Percentiles rank a stretch among this genome's conserved stretches.
phyloP scores from a whole-genome alignment of 345 rosid species.

The sweet orange (Citrus sinensis) region DNA sequence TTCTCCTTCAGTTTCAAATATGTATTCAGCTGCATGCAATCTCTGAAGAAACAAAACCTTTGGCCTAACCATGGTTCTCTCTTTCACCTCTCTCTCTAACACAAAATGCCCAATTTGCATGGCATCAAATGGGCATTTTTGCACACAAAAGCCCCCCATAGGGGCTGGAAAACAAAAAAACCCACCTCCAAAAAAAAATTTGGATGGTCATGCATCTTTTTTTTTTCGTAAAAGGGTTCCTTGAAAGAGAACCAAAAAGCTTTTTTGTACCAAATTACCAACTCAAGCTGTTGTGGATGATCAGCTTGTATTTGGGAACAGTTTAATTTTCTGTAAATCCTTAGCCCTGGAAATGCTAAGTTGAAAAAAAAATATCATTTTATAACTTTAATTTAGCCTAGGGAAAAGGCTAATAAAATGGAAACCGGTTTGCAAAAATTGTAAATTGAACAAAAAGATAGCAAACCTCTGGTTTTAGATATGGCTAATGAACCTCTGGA shows the following conservation, averaged over 20 bases:
- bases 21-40: constrained; percentile 9
- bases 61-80: constrained; percentile 88
- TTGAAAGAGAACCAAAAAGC: constrained; percentile 34
- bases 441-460: constrained; percentile 41
- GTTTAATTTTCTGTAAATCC: constrained; percentile 1
- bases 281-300: constrained; percentile 34
- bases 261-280: constrained; percentile 25
- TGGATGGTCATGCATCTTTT: constrained; percentile 35
- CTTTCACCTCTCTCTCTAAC: constrained; percentile 33
- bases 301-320: constrained; percentile 34
- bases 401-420: constrained; percentile 56
- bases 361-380: constrained; percentile 25
- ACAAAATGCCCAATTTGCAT: constrained; percentile 38
- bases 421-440: constrained; percentile 47
- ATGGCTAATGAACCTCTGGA: constrained; percentile 31
- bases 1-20: constrained; percentile 10
- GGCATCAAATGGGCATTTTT: constrained; percentile 36
- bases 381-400: constrained; percentile 40
- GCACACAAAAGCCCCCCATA: constrained; percentile 52
- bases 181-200: constrained; percentile 31
- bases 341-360: constrained; percentile 27
- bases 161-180: constrained; percentile 35
- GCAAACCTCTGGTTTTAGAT: constrained; percentile 32
- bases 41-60: constrained; percentile 37
- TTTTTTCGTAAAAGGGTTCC: constrained; percentile 40